Conservation (phyloP, 2,329 filamentous ascomycete genomes). For the Paecilomyces formosus region DNA sequence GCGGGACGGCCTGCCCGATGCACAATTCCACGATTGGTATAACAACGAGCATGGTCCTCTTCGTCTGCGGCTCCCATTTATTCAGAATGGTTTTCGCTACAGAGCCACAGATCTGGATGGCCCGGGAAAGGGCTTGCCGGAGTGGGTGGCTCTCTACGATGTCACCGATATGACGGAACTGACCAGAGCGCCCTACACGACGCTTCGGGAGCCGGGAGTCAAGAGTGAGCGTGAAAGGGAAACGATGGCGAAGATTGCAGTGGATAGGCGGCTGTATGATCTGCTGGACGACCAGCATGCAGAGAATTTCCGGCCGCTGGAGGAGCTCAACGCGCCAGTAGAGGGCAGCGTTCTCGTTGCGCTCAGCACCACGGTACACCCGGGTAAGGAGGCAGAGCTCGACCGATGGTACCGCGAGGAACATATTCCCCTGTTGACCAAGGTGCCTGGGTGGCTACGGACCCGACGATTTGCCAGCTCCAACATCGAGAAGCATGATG, state of each 20-base stretch:
- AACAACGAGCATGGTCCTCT: slow-evolving; percentile 87
- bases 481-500: slow-evolving; percentile 49
- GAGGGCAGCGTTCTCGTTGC: slow-evolving; percentile 56
- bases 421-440: slow-evolving; percentile 63
- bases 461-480: slow-evolving; percentile 64
- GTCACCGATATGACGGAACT: slow-evolving; percentile 66
- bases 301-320: slow-evolving; percentile 51
- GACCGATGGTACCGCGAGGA: slow-evolving; percentile 68
- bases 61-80: slow-evolving; percentile 66
- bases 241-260: slow-evolving; percentile 58
- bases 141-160: slow-evolving; percentile 77
- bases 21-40: slow-evolving; percentile 86
- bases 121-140: slow-evolving; percentile 44
- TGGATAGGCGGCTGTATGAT: slow-evolving; percentile 66
- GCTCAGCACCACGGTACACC: slow-evolving; percentile 53
- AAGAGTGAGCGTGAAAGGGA: slow-evolving; percentile 54
- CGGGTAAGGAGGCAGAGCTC: slow-evolving; percentile 50
- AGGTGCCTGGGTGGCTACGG: slow-evolving; percentile 71
- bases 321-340: slow-evolving; percentile 53
- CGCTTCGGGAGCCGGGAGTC: slow-evolving; percentile 37
- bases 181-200: slow-evolving; percentile 61
- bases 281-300: slow-evolving; percentile 51
- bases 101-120: slow-evolving; percentile 50
- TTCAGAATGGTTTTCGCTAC: slow-evolving; percentile 74
- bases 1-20: slow-evolving; percentile 53